phyloP scores from a whole-genome alignment of 1,139 yeast species.

The Dujonia santamariae region DNA sequence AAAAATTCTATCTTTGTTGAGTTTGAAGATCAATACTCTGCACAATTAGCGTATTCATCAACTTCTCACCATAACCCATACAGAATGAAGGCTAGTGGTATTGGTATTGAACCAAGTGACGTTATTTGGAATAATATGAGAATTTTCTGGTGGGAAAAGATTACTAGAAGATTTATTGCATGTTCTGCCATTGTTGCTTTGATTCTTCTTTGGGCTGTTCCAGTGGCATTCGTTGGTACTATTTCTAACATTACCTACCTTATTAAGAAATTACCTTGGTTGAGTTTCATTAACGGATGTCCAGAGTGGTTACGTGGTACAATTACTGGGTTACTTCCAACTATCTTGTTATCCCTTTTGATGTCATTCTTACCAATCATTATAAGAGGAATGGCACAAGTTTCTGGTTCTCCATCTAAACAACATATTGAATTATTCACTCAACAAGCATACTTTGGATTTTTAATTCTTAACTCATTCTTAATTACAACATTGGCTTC shows the following conservation, averaged over 20 bases:
- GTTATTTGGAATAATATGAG: conserved; percentile 69
- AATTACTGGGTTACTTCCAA: conserved; percentile 75
- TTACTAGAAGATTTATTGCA: conserved; percentile 58
- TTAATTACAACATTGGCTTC: conserved; percentile 68
- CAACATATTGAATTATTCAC: conserved; percentile 70
- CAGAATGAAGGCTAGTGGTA: conserved; percentile 45
- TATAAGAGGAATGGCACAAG: conserved; percentile 66
- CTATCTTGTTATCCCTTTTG: conserved; percentile 61
- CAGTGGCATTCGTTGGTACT: conserved; percentile 90
- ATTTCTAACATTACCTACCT: conserved; percentile 72
- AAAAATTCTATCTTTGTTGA: conserved; percentile 64
- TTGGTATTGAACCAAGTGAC: conserved; percentile 63
- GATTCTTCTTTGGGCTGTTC: conserved; percentile 82
- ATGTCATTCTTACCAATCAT: conserved; percentile 79
- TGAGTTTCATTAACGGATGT: conserved; percentile 60
- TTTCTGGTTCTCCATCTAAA: conserved; percentile 62
- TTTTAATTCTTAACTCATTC: conserved; percentile 69
- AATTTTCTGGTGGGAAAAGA: conserved; percentile 80
- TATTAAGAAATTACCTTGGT: conserved; percentile 55
- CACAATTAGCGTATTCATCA: conserved; percentile 68
- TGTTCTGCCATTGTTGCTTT: conserved; percentile 54
- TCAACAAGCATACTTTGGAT: conserved; percentile 71
- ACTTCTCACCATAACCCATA: conserved; percentile 52
- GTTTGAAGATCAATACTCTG: conserved; percentile 66
- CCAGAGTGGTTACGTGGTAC: conserved; percentile 59